These are phyloP conservation scores for Friedmanniomyces simplex DNA, from an alignment of 495 filamentous ascomycete genomes.

Conservation along the genomic window DNA sequence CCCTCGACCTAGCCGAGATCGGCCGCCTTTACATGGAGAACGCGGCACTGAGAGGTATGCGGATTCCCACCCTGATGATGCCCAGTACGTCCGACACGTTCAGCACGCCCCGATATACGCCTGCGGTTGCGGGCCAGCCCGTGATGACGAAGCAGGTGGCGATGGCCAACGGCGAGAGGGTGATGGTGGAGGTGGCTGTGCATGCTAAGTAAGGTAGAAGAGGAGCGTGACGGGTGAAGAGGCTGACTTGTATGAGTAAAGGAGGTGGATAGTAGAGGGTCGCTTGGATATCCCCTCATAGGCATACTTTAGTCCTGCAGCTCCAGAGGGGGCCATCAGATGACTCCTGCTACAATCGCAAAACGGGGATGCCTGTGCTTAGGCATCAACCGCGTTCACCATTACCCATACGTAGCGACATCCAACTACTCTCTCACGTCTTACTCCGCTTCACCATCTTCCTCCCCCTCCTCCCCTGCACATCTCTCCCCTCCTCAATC, in stretches of 20 bases:
- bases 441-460: constrained; percentile 42
- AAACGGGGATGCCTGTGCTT: no score
- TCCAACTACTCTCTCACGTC: no score
- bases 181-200: not conserved
- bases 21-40: not conserved
- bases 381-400: no score
- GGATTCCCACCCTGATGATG: not conserved
- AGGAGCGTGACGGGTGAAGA: no score
- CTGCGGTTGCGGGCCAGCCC: not conserved
- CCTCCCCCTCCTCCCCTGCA: constrained; percentile 62
- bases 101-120: not conserved
- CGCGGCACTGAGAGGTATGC: not conserved
- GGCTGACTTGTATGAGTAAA: no score
- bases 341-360: no score
- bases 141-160: not conserved
- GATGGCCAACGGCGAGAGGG: not conserved
- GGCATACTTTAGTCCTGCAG: no score
- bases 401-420: no score
- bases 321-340: no score
- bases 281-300: no score
- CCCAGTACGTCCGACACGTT: not conserved
- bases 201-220: constrained; percentile 12
- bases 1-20: not conserved
- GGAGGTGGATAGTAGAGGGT: no score
- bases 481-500: constrained; percentile 85